phyloP scores from a whole-genome alignment of 2,329 filamentous ascomycete genomes.

The Diaporthe amygdali region DNA sequence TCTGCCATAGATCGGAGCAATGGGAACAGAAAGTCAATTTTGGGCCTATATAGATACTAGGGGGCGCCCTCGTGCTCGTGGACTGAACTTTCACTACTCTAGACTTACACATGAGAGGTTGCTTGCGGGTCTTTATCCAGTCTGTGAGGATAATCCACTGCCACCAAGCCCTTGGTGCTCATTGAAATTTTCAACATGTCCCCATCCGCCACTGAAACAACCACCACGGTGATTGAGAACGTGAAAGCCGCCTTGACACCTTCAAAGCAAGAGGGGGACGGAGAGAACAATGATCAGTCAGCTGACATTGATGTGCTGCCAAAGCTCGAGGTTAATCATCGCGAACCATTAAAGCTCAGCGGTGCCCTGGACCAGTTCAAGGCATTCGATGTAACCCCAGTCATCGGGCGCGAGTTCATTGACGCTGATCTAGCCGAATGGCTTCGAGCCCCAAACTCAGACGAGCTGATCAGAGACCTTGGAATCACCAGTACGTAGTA shows the following conservation, averaged over 20 bases:
- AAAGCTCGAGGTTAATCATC: not conserved
- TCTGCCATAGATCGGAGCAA: not conserved
- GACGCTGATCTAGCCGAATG: slow-evolving; percentile 56
- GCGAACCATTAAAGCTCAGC: slow-evolving; percentile 7
- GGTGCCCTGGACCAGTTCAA: slow-evolving; percentile 34
- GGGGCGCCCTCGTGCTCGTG: not conserved
- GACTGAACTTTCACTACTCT: not conserved
- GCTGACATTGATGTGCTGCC: not conserved
- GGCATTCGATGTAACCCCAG: slow-evolving; percentile 37
- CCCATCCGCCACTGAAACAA: not conserved
- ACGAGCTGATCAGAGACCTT: slow-evolving; percentile 63
- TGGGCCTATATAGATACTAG: not conserved
- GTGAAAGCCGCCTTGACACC: not conserved
- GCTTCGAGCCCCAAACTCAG: slow-evolving; percentile 58
- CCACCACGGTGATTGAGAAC: not conserved
- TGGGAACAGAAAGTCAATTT: not conserved
- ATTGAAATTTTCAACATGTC: not conserved
- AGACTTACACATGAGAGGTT: not conserved
- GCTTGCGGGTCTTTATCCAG: not conserved
- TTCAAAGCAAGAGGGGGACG: not conserved
- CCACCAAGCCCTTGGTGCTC: not conserved
- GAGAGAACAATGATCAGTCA: not conserved
- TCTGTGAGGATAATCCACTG: not conserved
- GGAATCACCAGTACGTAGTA: slow-evolving; percentile 59
- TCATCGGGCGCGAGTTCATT: slow-evolving; percentile 40